A percentile compares a stretch with the other conserved stretches of the same genome.
phyloP scores from a whole-genome alignment of 192 early-diverging fungal species.

The Entomortierella chlamydospora region DNA sequence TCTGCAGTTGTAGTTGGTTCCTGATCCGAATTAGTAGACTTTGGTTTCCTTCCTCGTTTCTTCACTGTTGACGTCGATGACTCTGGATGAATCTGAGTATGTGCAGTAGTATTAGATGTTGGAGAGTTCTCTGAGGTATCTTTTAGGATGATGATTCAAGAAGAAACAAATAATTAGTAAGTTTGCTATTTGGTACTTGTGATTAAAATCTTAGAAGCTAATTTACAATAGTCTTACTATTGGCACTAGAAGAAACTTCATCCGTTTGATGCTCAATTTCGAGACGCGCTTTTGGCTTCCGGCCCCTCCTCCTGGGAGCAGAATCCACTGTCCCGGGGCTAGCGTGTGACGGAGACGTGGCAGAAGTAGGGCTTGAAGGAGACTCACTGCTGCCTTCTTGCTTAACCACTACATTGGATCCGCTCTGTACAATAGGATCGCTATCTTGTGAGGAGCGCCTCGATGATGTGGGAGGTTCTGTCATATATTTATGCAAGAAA shows the following conservation, averaged over 20 bases:
- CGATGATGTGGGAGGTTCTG: no score
- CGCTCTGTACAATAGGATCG: no score
- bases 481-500: no score
- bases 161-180: no score
- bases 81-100: not conserved
- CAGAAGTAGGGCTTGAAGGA: not conserved
- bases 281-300: constrained; percentile 1
- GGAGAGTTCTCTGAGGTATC: not conserved
- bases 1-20: not conserved
- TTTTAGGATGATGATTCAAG: no score
- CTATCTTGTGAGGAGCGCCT: no score
- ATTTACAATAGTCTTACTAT: no score
- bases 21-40: not conserved
- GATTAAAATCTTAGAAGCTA: no score
- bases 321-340: not conserved
- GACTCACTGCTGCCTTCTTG: no score
- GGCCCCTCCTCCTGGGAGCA: constrained; percentile 11
- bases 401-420: no score
- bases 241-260: not conserved
- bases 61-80: not conserved
- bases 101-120: not conserved
- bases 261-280: not conserved
- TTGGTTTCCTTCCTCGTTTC: constrained; percentile 30
- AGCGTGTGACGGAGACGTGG: not conserved
- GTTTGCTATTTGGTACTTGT: no score